Conservation (phyloP, 805 yeast genomes). For the Candida silvatica region DNA sequence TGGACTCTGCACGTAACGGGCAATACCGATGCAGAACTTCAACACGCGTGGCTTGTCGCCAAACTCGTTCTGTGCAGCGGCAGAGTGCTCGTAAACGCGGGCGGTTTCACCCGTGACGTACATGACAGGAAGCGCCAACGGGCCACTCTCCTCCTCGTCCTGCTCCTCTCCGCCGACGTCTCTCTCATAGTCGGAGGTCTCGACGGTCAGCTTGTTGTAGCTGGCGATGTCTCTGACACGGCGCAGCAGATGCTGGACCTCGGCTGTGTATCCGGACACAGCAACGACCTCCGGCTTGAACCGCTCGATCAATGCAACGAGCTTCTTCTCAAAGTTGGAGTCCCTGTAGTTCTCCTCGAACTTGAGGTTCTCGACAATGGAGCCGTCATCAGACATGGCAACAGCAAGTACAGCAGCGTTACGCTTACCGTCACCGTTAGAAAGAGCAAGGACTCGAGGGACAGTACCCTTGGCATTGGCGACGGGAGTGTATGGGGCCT, state of each 20-base stretch:
- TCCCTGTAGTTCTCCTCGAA: constrained; percentile 67
- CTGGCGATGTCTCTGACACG: constrained; percentile 48
- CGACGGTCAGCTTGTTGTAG: constrained; percentile 43
- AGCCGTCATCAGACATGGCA: constrained; percentile 71
- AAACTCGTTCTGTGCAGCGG: constrained; percentile 66
- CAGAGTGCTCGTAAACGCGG: constrained; percentile 73
- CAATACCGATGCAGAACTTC: constrained; percentile 81
- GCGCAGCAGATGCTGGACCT: constrained; percentile 52
- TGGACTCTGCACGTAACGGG: constrained; percentile 92
- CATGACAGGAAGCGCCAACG: constrained; percentile 46
- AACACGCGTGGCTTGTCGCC: constrained; percentile 76
- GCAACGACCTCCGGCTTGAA: constrained; percentile 86
- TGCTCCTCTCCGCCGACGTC: constrained; percentile 1
- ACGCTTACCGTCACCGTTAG: constrained; percentile 81
- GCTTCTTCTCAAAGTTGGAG: constrained; percentile 55
- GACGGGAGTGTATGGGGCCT: constrained; percentile 86
- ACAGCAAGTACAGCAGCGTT: constrained; percentile 84
- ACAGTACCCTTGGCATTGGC: constrained; percentile 72
- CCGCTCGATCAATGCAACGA: constrained; percentile 50
- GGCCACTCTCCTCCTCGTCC: constrained; percentile 22
- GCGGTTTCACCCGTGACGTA: constrained; percentile 95
- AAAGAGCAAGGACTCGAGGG: constrained; percentile 75
- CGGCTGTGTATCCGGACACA: constrained; percentile 79
- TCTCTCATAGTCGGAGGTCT: constrained; percentile 28
- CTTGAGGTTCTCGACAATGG: constrained; percentile 66